Evolutionary conservation across 2,329 filamentous ascomycete species (phyloP), one percentile per base, ranked within the genome.

Genomic region (Decorospora gaudefroyi): DNA sequence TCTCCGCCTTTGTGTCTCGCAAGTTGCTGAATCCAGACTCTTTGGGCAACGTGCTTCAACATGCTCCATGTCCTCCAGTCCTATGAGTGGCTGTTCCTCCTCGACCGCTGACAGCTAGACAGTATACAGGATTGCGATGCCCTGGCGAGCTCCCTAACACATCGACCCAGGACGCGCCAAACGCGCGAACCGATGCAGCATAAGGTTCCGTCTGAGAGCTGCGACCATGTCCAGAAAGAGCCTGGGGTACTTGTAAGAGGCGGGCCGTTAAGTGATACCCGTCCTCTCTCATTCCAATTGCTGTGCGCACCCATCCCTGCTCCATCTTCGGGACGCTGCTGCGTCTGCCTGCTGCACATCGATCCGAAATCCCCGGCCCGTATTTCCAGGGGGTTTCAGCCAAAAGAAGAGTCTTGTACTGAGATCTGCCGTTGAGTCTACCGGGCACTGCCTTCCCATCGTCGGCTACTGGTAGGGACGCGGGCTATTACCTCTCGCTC

Each of bases 231-330:
- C 23, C 18, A n/a, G 27, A 34, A 48, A 46, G 47, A 50, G 49
- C 37, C 35, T 36, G 37, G 38, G 22, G 10, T 35, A 11, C 16
- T 35, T 46, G 38, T 31, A 35, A 35, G 30, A 46, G 30, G 42
- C 50, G 41, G 47, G 22, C 44, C 47, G 51, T 46, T 55, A 45
- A 44, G 36, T 36, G 23, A 26, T 27, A 35, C 45, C 43, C 45
- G 39, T 42, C 23, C 12, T 45, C 30, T 39, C n/a, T n/a, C n/a
- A n/a, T n/a, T n/a, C n/a, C n/a, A 42, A 44, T 45, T 32, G 46
- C 39, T 43, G 51, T 50, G 48, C 43, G 25, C 46, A 28, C 33
- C 29, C 7, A 44, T 31, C 48, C 56, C 39, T 48, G 46, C 29
- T 34, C 30, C 35, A 29, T 34, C 12, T 29, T 34, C 47, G 47